A percentile compares a stretch with the other conserved stretches of the same genome.
These are phyloP conservation scores for Canna indica DNA, from an alignment of 176 grass and related monocot genomes.

Conservation along the genomic window DNA sequence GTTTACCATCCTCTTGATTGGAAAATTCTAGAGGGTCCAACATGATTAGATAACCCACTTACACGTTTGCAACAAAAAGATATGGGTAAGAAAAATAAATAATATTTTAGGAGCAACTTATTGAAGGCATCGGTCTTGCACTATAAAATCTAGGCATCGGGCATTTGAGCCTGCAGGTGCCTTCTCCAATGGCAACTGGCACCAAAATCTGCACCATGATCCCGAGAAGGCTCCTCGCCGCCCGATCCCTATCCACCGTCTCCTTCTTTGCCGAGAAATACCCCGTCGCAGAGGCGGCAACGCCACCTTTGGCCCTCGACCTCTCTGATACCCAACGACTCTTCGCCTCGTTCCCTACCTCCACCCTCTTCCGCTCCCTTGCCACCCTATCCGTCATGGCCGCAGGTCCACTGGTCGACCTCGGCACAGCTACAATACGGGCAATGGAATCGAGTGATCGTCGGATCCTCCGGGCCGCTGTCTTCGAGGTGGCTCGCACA, in stretches of 20 bases:
- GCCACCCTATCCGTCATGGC: slow-evolving; percentile 51
- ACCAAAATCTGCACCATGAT: neutral
- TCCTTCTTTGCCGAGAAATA: neutral
- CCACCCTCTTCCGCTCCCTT: slow-evolving; percentile 46
- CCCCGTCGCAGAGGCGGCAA: neutral
- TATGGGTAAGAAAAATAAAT: no score
- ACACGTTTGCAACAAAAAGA: no score
- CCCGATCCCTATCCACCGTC: neutral
- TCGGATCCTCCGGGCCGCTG: slow-evolving; percentile 19
- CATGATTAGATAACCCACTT: no score
- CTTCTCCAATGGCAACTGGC: neutral
- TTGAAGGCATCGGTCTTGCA: no score
- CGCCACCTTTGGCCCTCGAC: slow-evolving; percentile 17
- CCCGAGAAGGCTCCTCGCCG: no score
- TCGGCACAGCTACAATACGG: slow-evolving; percentile 33
- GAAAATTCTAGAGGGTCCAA: no score
- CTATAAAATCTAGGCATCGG: no score
- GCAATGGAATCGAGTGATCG: slow-evolving; percentile 35
- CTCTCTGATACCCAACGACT: slow-evolving; percentile 48
- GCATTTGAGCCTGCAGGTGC: no score
- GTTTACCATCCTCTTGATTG: no score
- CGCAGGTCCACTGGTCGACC: slow-evolving; percentile 51
- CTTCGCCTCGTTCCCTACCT: slow-evolving; percentile 45
- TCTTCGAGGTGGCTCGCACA: slow-evolving; percentile 8
- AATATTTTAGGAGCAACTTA: no score